A percentile compares a stretch with the other conserved stretches of the same genome.
These are phyloP conservation scores for Thelonectria olida DNA, from an alignment of 2,329 filamentous ascomycete genomes.

Conservation along the genomic window DNA sequence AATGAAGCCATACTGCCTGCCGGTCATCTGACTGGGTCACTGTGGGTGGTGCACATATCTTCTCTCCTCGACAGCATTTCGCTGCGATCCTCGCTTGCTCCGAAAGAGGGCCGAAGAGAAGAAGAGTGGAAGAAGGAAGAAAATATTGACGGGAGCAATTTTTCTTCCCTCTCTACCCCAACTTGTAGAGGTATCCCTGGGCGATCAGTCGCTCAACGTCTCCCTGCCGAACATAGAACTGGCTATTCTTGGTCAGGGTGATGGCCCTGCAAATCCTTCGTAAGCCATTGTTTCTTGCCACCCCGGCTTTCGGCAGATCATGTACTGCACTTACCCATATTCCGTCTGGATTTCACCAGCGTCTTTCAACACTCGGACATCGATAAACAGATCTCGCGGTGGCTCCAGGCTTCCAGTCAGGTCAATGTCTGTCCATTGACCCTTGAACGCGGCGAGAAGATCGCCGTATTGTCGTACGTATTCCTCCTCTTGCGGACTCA, in stretches of 20 bases:
- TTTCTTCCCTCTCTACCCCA: constrained; percentile 66
- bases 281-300: constrained; percentile 27
- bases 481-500: constrained; percentile 96
- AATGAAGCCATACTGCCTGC: constrained; percentile 6
- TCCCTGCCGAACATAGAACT: constrained; percentile 95
- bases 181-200: constrained; percentile 92
- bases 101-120: background rate
- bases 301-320: background rate
- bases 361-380: constrained; percentile 94
- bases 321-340: constrained; percentile 77
- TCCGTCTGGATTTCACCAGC: constrained; percentile 99
- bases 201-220: constrained; percentile 95
- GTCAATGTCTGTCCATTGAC: constrained; percentile 98
- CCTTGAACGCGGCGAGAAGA: constrained; percentile 93
- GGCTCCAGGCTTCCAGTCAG: constrained; percentile 93
- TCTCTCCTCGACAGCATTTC: background rate
- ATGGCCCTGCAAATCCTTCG: constrained; percentile 72
- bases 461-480: constrained; percentile 94
- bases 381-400: constrained; percentile 94
- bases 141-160: background rate
- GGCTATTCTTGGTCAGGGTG: constrained; percentile 96
- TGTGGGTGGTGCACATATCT: background rate
- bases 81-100: constrained; percentile 1
- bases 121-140: background rate
- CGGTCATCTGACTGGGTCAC: constrained; percentile 16